Base-by-base conservation (phyloP, 345 rosid genomes). In the Boechera retrofracta region DNA sequence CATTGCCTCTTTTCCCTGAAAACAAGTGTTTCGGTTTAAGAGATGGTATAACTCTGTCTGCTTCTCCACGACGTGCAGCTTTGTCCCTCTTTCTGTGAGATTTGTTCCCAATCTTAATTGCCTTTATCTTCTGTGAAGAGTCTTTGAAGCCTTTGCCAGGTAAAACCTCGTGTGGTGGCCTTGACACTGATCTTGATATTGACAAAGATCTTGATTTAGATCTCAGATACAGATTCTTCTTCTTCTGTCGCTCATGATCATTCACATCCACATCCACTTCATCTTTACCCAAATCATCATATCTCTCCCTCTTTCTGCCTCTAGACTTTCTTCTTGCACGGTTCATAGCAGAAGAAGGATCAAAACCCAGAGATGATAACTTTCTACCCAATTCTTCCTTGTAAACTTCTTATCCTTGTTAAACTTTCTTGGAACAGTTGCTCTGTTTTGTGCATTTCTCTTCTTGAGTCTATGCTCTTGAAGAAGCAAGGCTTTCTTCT, bases 61-160 rank as follows among this genome's bases (percentile, higher is more conserved):
- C 85, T 80, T 90, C 96, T 76, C 93, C 96, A 18, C 89, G 85
- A 5, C 88, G 85, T 61, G 93, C 96, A 52, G 86, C 83, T 82
- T 90, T 88, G 74, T 90, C 84, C 82, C 97, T 87, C 79, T 85
- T 85, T 58, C 65, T 85, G 42, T 69, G 81, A 65, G 89, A 80
- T 67, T 90, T 79, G 80, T 83, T 81, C 39, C 74, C 80, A 55
- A 86, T 41, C 71, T 83, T 84, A 44, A 76, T 32, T 0, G 88
- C 87, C 69, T 86, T 83, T 1, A 64, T 48, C 86, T 87, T 87
- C 55, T 89, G 91, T 9, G 77, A 80, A 47, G 91, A 76, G 38
- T 89, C 91, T 88, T 82, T 91, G 80, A 85, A 91, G n/a, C 95
- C 97, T 72, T 89, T 91, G 47, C 95, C 93, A 1, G 97, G 93